A percentile compares a stretch with the other conserved stretches of the same genome.
These are phyloP conservation scores for Astrephomene gubernaculifera DNA, from an alignment of 139 green algal species.

Conservation along the genomic window DNA sequence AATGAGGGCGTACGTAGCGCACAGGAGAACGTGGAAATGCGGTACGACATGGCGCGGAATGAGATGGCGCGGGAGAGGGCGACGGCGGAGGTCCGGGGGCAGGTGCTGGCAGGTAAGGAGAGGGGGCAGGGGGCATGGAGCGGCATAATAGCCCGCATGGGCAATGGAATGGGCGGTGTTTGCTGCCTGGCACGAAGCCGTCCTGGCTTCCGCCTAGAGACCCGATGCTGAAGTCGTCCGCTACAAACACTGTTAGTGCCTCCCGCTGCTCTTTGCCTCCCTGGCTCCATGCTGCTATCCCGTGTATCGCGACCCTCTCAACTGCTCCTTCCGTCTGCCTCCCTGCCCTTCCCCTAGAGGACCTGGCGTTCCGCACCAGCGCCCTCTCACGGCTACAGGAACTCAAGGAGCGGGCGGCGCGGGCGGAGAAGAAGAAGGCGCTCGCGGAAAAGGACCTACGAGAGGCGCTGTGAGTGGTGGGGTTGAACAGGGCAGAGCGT, in stretches of 20 bases:
- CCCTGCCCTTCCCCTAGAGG: conserved; percentile 22
- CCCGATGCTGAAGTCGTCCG: too few relatives aligned
- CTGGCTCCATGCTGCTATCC: too few relatives aligned
- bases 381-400: conserved; percentile 49
- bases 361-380: conserved; percentile 34
- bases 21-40: conserved; percentile 56
- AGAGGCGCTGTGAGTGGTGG: conserved; percentile 4
- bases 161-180: too few relatives aligned
- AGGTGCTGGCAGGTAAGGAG: conserved; percentile 37
- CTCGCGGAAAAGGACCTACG: conserved; percentile 42
- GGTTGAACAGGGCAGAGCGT: too few relatives aligned
- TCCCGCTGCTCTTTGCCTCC: too few relatives aligned
- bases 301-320: too few relatives aligned
- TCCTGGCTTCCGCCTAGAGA: too few relatives aligned
- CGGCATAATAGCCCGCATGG: too few relatives aligned
- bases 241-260: too few relatives aligned
- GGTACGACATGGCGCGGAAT: conserved; percentile 41
- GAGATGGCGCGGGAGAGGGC: conserved; percentile 41
- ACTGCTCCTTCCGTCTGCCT: too few relatives aligned
- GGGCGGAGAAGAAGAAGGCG: conserved; percentile 47
- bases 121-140: too few relatives aligned
- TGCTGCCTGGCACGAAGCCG: too few relatives aligned
- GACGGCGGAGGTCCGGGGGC: conserved; percentile 25
- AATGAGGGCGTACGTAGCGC: conserved; percentile 52
- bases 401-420: conserved; percentile 33